Evolutionary conservation across 768 basidiomycete genomes (phyloP).

Genomic region (Tricholoma flavovirens): DNA sequence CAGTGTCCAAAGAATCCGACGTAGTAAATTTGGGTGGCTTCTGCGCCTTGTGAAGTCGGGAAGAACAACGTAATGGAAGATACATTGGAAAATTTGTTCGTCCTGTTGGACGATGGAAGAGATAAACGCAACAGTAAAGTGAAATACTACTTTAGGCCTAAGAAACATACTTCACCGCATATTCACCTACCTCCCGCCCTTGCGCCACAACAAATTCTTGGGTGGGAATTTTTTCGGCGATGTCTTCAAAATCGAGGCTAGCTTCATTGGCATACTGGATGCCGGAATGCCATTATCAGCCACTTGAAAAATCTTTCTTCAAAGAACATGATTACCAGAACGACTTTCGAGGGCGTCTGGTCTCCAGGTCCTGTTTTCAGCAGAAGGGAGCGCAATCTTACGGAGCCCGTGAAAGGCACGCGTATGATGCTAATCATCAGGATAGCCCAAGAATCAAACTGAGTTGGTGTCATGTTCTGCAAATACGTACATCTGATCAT

Average conservation of each 20-base stretch:
- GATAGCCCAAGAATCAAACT: neutral
- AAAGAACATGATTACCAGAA: constrained; percentile 45
- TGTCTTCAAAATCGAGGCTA: constrained; percentile 78
- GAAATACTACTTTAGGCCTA: neutral
- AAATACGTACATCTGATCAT: constrained; percentile 72
- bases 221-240: constrained; percentile 51
- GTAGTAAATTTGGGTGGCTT: constrained; percentile 73
- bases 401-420: constrained; percentile 82
- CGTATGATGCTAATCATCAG: constrained; percentile 57
- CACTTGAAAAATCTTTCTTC: neutral
- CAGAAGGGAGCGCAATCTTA: constrained; percentile 76
- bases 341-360: constrained; percentile 68
- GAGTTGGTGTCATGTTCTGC: neutral
- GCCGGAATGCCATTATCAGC: neutral
- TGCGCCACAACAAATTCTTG: constrained; percentile 72
- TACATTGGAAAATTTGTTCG: constrained; percentile 80
- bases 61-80: constrained; percentile 81
- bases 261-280: constrained; percentile 69
- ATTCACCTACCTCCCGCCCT: constrained; percentile 77
- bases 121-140: neutral
- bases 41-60: constrained; percentile 74
- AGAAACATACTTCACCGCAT: constrained; percentile 62
- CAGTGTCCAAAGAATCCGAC: constrained; percentile 81
- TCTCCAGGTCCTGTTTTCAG: constrained; percentile 80
- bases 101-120: constrained; percentile 34